Base-by-base conservation (phyloP, 306 rosid genomes). In the Pyrus betulifolia region DNA sequence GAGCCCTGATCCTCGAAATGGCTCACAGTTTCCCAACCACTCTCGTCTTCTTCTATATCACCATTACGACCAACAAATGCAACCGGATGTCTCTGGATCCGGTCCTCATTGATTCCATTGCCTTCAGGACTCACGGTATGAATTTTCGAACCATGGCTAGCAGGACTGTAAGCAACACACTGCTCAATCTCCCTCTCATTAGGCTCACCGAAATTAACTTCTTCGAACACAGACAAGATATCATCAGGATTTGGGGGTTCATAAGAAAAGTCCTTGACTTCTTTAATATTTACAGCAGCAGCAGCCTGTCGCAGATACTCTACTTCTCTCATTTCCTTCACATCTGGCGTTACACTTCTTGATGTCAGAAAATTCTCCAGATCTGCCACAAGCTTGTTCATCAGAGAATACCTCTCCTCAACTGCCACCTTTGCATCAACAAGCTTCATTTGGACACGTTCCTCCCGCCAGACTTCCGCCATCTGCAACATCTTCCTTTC, bases 401-500 rank as follows among this genome's bases (percentile, higher is more conserved):
- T 94, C 69, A 84, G 90, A 71, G 97, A 89, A 72, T 91, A 90
- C 85, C 90, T 94, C 75, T 90, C 87, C 63, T 94, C 97, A 72
- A 94, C 87, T 22, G 97, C 94, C 82, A 93, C 91, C 83, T 91
- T 93, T 22, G 96, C 98, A 82, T 94, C 97, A 60, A 91, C 85
- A 78, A 94, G 84, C 80, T 94, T 94, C 98, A 94, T 94, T 76
- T 94, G 97, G 75, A 94, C 97, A 40, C 97, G 97, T 84, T 94
- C 97, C 83, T 94, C 98, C 4, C 98, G 96, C 98, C 98, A 94
- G 75, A 94, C 95, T 87, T 94, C 97, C 66, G 94, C 97, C 93
- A 90, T 87, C 84, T 94, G 98, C 76, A 94, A 81, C 98, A 94
- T 94, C 87, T 76, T 89, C 72, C 96, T 87, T 67, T 94, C 98